phyloP scores from a whole-genome alignment of 1,284 basidiomycete species.

The Microbotryum silenes-acaulis region DNA sequence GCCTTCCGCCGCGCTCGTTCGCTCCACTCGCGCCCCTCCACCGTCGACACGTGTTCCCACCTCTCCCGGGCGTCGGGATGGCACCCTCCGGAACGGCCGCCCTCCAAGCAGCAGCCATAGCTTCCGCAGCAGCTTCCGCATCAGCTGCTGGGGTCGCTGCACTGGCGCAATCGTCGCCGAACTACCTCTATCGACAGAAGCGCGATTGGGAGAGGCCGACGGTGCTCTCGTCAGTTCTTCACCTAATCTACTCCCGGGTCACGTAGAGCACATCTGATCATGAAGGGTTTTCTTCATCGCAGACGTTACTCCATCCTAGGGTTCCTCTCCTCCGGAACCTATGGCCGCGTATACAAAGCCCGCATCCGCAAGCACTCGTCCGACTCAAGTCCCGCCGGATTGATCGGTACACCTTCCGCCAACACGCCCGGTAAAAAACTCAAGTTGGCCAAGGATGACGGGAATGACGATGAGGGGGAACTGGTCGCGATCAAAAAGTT shows the following conservation, averaged over 20 bases:
- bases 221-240: slow-evolving; percentile 16
- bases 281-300: neutral
- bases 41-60: no score
- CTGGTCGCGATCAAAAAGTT: slow-evolving; percentile 99
- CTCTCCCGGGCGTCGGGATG: no score
- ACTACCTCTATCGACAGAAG: slow-evolving; percentile 22
- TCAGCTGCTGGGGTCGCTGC: no score
- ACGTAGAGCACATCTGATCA: neutral
- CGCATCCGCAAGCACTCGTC: slow-evolving; percentile 42
- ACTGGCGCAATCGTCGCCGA: neutral
- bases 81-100: no score
- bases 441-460: slow-evolving; percentile 48
- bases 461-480: slow-evolving; percentile 50
- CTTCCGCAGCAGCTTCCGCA: no score
- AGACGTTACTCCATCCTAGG: slow-evolving; percentile 73
- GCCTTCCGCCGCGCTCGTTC: no score
- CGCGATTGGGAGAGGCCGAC: slow-evolving; percentile 32
- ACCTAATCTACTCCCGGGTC: neutral
- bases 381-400: slow-evolving; percentile 22
- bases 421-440: slow-evolving; percentile 26
- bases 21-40: no score
- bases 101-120: no score
- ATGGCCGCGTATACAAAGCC: slow-evolving; percentile 96
- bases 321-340: slow-evolving; percentile 96
- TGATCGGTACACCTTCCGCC: slow-evolving; percentile 28